Evolutionary conservation across 257 asterid species (phyloP).

Genomic region (Plectranthus barbatus): DNA sequence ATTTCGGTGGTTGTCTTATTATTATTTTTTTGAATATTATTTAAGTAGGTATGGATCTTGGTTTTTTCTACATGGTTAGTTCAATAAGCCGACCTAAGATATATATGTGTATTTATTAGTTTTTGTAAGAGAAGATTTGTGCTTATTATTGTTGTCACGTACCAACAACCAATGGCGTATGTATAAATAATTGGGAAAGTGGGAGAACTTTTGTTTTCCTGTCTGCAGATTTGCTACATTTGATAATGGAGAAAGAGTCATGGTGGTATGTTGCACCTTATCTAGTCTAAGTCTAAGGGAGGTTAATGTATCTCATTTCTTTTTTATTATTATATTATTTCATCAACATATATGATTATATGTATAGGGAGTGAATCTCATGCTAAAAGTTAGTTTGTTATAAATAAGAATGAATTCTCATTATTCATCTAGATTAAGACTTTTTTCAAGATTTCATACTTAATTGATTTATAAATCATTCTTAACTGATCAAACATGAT

Average conservation of each 20-base stretch:
- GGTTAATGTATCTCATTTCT: not conserved
- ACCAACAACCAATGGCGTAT: constrained; percentile 15
- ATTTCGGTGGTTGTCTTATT: constrained; percentile 6
- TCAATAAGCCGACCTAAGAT: not conserved
- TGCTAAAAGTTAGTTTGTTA: too few relatives aligned
- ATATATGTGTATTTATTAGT: not conserved
- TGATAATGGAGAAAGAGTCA: constrained; percentile 17
- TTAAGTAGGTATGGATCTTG: not conserved
- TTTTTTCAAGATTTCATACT: too few relatives aligned
- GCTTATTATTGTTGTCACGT: constrained; percentile 6
- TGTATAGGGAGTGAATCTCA: too few relatives aligned
- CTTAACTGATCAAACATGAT: too few relatives aligned
- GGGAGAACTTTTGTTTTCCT: constrained; percentile 21
- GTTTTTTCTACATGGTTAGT: not conserved
- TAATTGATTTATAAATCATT: too few relatives aligned
- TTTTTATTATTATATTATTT: too few relatives aligned
- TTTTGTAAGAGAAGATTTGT: not conserved
- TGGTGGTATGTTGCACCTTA: constrained; percentile 14
- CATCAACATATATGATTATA: too few relatives aligned
- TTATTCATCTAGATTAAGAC: too few relatives aligned
- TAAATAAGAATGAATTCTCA: too few relatives aligned
- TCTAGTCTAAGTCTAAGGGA: not conserved
- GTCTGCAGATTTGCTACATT: constrained; percentile 17
- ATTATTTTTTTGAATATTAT: not conserved
- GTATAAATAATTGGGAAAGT: not conserved